Conservation (phyloP, 2,329 filamentous ascomycete genomes). For the Colletotrichum kahawae region DNA sequence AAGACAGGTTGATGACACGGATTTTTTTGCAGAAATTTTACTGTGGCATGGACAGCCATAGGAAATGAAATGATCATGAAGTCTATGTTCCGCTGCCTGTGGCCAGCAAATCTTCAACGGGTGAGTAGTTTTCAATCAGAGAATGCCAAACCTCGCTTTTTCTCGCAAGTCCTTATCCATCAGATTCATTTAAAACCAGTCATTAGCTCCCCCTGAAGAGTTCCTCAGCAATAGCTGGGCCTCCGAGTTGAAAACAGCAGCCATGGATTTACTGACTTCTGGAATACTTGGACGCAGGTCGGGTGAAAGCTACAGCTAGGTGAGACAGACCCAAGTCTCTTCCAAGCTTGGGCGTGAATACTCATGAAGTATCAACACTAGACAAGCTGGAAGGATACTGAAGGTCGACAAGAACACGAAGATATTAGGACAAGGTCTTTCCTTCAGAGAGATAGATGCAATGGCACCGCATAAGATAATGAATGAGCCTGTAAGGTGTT, state of each 20-base stretch:
- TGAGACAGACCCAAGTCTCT: background rate
- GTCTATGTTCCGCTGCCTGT: background rate
- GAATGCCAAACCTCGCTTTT: background rate
- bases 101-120: background rate
- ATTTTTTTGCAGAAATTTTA: background rate
- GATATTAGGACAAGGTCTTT: background rate
- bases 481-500: background rate
- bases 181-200: background rate
- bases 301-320: background rate
- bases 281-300: rapidly evolving
- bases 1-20: background rate
- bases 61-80: background rate
- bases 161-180: background rate
- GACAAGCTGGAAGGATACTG: background rate
- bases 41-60: background rate
- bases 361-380: background rate
- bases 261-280: background rate
- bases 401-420: background rate
- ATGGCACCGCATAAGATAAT: background rate
- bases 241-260: background rate
- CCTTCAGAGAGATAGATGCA: background rate
- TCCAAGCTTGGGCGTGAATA: background rate
- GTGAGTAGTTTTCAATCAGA: background rate
- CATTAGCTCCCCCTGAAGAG: background rate
- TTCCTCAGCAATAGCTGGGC: background rate